A percentile compares a stretch with the other conserved stretches of the same genome.
phyloP scores from a whole-genome alignment of 495 filamentous ascomycete species.

The Xylaria curta region DNA sequence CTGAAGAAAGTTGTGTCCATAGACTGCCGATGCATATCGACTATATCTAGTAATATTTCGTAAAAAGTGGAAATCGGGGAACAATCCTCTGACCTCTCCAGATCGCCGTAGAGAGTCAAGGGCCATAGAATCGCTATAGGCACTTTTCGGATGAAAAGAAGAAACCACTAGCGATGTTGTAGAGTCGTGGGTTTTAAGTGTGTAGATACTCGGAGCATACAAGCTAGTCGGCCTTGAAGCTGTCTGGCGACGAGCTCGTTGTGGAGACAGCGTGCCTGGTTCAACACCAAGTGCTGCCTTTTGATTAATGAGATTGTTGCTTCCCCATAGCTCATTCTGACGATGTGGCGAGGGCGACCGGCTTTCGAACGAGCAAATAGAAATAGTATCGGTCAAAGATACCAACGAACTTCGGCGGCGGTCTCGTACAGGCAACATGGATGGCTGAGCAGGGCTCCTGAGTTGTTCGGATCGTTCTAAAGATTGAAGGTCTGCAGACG shows the following conservation, averaged over 20 bases:
- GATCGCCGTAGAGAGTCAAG: conserved; percentile 62
- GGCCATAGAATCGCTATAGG: conserved; percentile 62
- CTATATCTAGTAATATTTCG: conserved; percentile 77
- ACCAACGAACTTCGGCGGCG: conserved; percentile 62
- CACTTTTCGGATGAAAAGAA: conserved; percentile 56
- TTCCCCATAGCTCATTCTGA: conserved; percentile 25
- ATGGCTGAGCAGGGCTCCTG: conserved; percentile 49
- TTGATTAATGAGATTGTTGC: not conserved
- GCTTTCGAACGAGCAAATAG: conserved; percentile 55
- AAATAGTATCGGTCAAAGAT: conserved; percentile 66
- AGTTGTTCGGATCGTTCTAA: conserved; percentile 21
- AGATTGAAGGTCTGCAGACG: conserved; percentile 39
- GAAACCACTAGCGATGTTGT: conserved; percentile 69
- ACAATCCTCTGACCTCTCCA: conserved; percentile 66
- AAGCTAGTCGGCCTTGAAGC: conserved; percentile 43
- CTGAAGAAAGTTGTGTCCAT: conserved; percentile 73
- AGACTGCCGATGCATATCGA: conserved; percentile 78
- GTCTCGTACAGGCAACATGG: conserved; percentile 60
- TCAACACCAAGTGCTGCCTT: not conserved
- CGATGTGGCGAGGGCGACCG: conserved; percentile 41
- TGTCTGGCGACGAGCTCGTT: conserved; percentile 40
- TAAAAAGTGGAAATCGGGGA: conserved; percentile 70
- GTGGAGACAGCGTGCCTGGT: conserved; percentile 3
- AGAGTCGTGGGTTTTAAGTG: conserved; percentile 68
- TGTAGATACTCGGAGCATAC: conserved; percentile 70